phyloP scores from a whole-genome alignment of 2,329 filamentous ascomycete species.

The Cladorrhinum sp. region DNA sequence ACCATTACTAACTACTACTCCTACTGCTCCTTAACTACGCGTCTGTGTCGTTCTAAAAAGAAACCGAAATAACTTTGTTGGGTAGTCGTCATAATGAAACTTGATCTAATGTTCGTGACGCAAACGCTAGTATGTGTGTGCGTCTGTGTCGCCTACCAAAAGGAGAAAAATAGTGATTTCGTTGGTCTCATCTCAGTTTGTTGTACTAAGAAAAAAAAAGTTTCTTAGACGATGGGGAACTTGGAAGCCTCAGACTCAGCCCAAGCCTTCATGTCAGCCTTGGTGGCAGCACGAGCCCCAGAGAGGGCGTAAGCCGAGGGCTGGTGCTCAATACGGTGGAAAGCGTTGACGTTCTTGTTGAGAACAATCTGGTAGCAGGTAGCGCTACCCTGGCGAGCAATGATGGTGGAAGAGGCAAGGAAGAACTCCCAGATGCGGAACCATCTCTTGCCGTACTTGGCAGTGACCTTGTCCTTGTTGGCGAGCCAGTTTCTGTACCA shows the following conservation, averaged over 20 bases:
- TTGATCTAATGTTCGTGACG: neutral
- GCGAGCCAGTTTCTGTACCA: slow-evolving; percentile 99
- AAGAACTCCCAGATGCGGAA: slow-evolving; percentile 96
- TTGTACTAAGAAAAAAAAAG: neutral
- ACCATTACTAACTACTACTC: neutral
- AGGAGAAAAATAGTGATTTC: neutral
- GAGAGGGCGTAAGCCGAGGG: slow-evolving; percentile 64
- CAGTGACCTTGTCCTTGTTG: slow-evolving; percentile 87
- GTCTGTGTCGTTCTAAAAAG: neutral
- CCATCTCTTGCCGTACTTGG: slow-evolving; percentile 94
- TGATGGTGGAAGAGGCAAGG: slow-evolving; percentile 80
- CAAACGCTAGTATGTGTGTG: neutral
- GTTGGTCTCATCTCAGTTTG: neutral
- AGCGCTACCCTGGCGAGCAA: slow-evolving; percentile 76
- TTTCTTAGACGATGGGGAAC: slow-evolving; percentile 33
- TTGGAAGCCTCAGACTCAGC: slow-evolving; percentile 31
- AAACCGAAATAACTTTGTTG: neutral
- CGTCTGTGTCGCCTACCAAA: neutral
- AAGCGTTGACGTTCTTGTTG: slow-evolving; percentile 88
- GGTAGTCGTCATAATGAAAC: neutral
- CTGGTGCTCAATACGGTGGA: slow-evolving; percentile 75
- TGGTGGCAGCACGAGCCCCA: slow-evolving; percentile 50
- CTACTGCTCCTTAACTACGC: neutral
- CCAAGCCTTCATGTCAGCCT: slow-evolving; percentile 36
- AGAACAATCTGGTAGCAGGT: slow-evolving; percentile 84